Evolutionary conservation across 2,329 filamentous ascomycete species (phyloP).

Genomic region (Hypoxylon sp.): DNA sequence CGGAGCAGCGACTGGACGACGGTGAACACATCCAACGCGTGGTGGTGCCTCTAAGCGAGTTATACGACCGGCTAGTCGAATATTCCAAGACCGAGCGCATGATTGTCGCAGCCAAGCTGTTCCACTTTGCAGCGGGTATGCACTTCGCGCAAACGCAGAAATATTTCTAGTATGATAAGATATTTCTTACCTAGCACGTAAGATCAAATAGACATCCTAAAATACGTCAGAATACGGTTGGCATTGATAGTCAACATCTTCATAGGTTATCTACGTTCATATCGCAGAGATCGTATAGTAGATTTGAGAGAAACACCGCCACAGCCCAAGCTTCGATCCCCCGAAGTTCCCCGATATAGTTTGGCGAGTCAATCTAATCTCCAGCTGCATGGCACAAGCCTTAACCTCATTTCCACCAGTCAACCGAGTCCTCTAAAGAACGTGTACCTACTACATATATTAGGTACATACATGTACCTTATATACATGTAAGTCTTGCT

Average conservation of each 20-base stretch:
- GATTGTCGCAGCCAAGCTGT: slow-evolving; percentile 70
- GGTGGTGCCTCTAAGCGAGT: slow-evolving; percentile 68
- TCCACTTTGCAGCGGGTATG: slow-evolving; percentile 73
- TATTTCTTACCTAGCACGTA: not conserved
- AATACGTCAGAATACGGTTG: not conserved
- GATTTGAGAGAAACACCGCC: not conserved
- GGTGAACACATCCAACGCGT: slow-evolving; percentile 75
- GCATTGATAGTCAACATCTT: not conserved
- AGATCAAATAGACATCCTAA: not conserved
- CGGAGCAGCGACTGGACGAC: slow-evolving; percentile 72
- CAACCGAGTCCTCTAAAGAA: slow-evolving; percentile 20
- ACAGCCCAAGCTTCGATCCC: not conserved
- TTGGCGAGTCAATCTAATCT: slow-evolving; percentile 8
- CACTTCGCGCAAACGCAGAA: slow-evolving; percentile 62
- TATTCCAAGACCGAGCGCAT: slow-evolving; percentile 64
- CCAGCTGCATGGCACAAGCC: not conserved
- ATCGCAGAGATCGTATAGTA: not conserved
- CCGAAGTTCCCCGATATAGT: not conserved
- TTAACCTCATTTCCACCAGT: slow-evolving; percentile 29
- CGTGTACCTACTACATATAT: slow-evolving; percentile 13
- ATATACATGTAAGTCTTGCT: not conserved
- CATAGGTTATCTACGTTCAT: not conserved
- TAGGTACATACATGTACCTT: too few species aligned
- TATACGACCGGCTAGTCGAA: slow-evolving; percentile 68
- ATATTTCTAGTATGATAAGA: slow-evolving; percentile 39